These are phyloP conservation scores for Magnaporthiopsis rhizophila DNA, from an alignment of 2,329 filamentous ascomycete genomes.

Conservation along the genomic window DNA sequence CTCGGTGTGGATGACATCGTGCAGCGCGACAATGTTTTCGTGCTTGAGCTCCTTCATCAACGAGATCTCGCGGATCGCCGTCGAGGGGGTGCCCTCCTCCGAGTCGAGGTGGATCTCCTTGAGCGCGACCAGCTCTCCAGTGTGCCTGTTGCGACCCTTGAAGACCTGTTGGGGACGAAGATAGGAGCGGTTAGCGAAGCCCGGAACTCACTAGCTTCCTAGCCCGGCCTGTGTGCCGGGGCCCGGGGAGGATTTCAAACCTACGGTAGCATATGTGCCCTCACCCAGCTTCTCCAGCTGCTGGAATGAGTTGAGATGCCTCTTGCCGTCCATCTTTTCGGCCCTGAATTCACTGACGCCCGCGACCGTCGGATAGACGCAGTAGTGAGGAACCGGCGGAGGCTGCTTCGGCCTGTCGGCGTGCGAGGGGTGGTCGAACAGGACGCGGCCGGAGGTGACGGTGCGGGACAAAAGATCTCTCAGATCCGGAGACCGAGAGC, in stretches of 20 bases:
- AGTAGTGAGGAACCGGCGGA: slow-evolving; percentile 20
- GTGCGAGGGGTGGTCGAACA: slow-evolving; percentile 26
- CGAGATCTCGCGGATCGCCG: slow-evolving; percentile 95
- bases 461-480: slow-evolving; percentile 15
- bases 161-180: slow-evolving; percentile 60
- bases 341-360: slow-evolving; percentile 10
- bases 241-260: slow-evolving; percentile 21
- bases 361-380: slow-evolving; percentile 14
- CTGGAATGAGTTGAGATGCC: slow-evolving; percentile 95
- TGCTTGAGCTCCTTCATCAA: slow-evolving; percentile 99
- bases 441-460: slow-evolving; percentile 28
- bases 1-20: slow-evolving; percentile 99
- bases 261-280: slow-evolving; percentile 94
- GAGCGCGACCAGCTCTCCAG: slow-evolving; percentile 88
- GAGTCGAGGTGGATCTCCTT: slow-evolving; percentile 99
- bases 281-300: slow-evolving; percentile 98
- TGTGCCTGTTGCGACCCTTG: slow-evolving; percentile 92
- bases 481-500: slow-evolving; percentile 6
- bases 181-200: slow-evolving; percentile 1
- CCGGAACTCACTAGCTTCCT: too few relatives aligned
- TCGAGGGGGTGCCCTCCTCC: slow-evolving; percentile 94
- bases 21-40: slow-evolving; percentile 92
- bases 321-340: slow-evolving; percentile 73
- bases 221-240: neutral
- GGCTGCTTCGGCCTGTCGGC: slow-evolving; percentile 18